These are phyloP conservation scores for Leptographium wingfieldii DNA, from an alignment of 2,329 filamentous ascomycete species.

Conservation along the genomic window DNA sequence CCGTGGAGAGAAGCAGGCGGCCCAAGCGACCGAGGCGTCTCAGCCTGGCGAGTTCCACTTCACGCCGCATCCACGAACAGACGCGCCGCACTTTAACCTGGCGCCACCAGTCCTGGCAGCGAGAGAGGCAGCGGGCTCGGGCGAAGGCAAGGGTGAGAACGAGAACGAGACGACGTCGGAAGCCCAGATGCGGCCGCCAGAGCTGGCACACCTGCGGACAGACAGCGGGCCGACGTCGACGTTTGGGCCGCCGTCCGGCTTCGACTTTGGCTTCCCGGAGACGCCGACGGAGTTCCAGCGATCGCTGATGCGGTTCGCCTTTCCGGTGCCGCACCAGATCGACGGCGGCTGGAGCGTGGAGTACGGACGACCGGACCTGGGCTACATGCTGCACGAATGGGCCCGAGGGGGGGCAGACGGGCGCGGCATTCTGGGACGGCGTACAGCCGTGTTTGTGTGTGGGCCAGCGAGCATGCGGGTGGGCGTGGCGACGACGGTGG, in stretches of 20 bases:
- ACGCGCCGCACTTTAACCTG: constrained; percentile 46
- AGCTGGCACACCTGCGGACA: constrained; percentile 45
- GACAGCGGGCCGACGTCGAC: constrained; percentile 39
- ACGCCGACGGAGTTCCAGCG: constrained; percentile 83
- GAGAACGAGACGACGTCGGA: not conserved
- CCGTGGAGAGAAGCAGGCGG: constrained; percentile 18
- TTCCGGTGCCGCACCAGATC: constrained; percentile 54
- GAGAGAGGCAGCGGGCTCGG: not conserved
- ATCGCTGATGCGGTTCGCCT: constrained; percentile 81
- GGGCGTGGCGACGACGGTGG: constrained; percentile 77
- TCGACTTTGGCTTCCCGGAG: constrained; percentile 69
- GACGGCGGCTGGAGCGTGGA: constrained; percentile 82
- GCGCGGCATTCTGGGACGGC: constrained; percentile 58
- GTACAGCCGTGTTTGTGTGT: constrained; percentile 86
- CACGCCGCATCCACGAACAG: constrained; percentile 34
- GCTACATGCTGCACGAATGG: constrained; percentile 75
- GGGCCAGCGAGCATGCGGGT: constrained; percentile 79
- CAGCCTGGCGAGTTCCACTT: constrained; percentile 41
- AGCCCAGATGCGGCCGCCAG: constrained; percentile 28
- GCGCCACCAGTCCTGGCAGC: constrained; percentile 23
- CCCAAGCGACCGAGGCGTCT: not conserved
- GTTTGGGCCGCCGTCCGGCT: constrained; percentile 48
- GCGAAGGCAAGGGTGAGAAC: not conserved
- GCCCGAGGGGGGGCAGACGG: constrained; percentile 57
- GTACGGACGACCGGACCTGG: constrained; percentile 80